A percentile compares a stretch with the other conserved stretches of the same genome.
Conservation (phyloP, 768 basidiomycete genomes). For the Phanerochaete sordida region DNA sequence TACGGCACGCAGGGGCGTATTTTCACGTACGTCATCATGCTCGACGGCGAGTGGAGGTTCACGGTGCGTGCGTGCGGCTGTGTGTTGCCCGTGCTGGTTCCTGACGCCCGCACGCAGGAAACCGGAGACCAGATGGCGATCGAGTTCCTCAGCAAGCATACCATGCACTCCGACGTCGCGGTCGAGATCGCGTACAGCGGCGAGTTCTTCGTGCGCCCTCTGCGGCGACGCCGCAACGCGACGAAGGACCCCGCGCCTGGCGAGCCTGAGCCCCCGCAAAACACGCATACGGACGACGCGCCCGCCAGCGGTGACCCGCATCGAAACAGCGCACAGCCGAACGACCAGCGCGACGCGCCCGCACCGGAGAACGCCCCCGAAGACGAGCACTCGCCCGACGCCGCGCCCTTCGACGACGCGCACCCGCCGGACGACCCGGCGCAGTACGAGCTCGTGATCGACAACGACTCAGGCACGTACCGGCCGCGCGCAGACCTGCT, state of each 20-base stretch:
- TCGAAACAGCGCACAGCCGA: too few relatives aligned
- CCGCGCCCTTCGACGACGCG: constrained; percentile 4
- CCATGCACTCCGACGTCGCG: constrained; percentile 43
- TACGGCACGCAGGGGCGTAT: constrained; percentile 38
- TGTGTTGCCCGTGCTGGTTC: not conserved
- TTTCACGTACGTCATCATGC: constrained; percentile 44
- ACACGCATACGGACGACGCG: constrained; percentile 2
- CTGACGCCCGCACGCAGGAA: constrained; percentile 21
- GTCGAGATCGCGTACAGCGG: constrained; percentile 42
- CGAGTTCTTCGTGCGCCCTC: constrained; percentile 34
- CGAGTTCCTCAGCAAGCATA: constrained; percentile 42
- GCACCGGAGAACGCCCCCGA: too few relatives aligned
- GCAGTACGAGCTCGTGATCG: constrained; percentile 43
- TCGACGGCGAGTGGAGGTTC: constrained; percentile 41
- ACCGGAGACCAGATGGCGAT: constrained; percentile 43
- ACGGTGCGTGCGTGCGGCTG: constrained; percentile 21
- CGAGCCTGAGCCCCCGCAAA: not conserved
- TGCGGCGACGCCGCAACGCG: constrained; percentile 12
- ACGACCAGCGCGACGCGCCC: too few relatives aligned
- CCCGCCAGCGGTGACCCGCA: not conserved
- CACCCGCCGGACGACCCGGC: constrained; percentile 26
- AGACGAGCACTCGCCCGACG: too few relatives aligned
- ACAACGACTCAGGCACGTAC: constrained; percentile 47
- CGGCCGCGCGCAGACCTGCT: constrained; percentile 37
- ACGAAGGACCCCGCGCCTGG: not conserved